Evolutionary conservation across 1,139 yeast genomes (phyloP), one percentile per base, ranked within the genome.

Genomic region (Schizosaccharomyces versatilis): DNA sequence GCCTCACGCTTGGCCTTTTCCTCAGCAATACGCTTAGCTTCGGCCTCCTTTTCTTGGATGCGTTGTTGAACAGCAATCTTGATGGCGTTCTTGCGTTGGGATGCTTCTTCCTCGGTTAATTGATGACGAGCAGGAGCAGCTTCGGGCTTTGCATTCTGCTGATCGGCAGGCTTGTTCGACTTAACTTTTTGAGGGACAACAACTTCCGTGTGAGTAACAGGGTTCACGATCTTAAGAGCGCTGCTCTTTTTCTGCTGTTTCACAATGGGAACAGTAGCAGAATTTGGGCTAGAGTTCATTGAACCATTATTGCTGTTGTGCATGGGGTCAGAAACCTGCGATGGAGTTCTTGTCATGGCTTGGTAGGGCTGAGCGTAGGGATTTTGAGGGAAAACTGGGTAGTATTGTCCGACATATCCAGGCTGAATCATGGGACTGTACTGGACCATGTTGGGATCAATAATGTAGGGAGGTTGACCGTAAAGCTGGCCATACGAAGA

Each of bases 11-110:
- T 19, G 36, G 39, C 56, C 17, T 56, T 53, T 17, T 48, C 57
- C 39, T 51, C 54, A 47, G 52, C 49, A 44, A 44, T 38, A n/a
- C 56, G 51, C 41, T 57, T 59, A 15, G 36, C 59, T n/a, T 49
- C 48, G 8, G 39, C 54, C 14, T 51, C 53, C 54, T 55, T 52
- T 24, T 41, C 51, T 32, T 47, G 24, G 24, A 32, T 24, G 36
- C 36, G 60, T 36, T 42, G 61, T 56, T 51, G 61, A 19, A 47
- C 61, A 49, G 53, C 61, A 41, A 55, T 56, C 49, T 57, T 51
- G 36, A 47, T 38, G 5, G 51, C 52, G 36, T 56, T 57, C 36
- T 58, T 59, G n/a, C 51, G 38, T 3, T 9, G 42, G 1, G 56
- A 17, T 7, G 14, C 47, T 40, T 40, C 47, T 38, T 15, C 54